Evolutionary conservation across 148 eudicot genomes (phyloP).

Genomic region (Amaranthus palmeri): DNA sequence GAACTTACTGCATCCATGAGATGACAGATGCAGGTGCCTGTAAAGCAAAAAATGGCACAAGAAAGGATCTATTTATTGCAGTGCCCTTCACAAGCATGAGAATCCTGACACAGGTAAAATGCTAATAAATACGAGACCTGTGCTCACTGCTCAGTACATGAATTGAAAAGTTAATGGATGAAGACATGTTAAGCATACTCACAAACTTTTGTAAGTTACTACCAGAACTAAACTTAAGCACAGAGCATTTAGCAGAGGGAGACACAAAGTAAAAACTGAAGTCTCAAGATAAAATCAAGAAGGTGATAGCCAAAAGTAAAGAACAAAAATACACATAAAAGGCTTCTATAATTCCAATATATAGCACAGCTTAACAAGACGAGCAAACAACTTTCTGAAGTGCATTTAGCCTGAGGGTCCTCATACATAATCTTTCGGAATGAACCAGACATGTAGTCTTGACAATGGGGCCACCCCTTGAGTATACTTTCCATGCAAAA

Average conservation of each 20-base stretch:
- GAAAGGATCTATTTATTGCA: constrained; percentile 66
- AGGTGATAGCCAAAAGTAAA: neutral
- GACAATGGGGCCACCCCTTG: neutral
- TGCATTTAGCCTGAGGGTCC: neutral
- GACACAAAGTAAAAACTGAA: neutral
- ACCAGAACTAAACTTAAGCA: neutral
- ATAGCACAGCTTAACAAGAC: neutral
- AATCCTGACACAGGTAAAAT: constrained; percentile 37
- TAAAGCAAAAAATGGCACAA: constrained; percentile 83
- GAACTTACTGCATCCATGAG: constrained; percentile 80
- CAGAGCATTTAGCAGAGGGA: neutral
- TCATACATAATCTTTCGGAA: constrained; percentile 2
- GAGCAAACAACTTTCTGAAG: neutral
- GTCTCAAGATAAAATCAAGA: neutral
- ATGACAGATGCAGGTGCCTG: constrained; percentile 75
- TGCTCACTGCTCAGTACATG: neutral
- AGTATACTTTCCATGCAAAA: neutral
- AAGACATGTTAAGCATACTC: neutral
- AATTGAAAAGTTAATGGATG: neutral
- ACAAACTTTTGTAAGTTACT: neutral
- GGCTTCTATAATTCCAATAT: too few species aligned
- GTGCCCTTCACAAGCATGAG: constrained; percentile 82
- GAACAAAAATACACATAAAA: neutral
- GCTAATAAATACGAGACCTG: neutral
- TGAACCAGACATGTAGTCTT: neutral